Evolutionary conservation across 2,329 filamentous ascomycete genomes (phyloP), one percentile per base, ranked within the genome.

Genomic region (Paecilomyces variotii): DNA sequence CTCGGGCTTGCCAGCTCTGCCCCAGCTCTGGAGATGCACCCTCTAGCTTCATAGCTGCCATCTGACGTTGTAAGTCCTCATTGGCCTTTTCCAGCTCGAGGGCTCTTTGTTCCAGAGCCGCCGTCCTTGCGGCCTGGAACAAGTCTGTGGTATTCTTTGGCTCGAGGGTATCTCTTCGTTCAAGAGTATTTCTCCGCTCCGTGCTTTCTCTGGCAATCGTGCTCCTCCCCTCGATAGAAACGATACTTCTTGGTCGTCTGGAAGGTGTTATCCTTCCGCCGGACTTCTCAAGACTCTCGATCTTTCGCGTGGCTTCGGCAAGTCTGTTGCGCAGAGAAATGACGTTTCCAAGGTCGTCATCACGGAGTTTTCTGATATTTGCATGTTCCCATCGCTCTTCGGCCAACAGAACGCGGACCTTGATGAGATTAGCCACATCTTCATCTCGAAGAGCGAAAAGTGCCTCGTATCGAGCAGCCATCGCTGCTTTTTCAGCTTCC

Each of bases 341-440:
- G 2, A 77, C 70, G 57, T 78, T 78, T 50, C 63, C 55, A 11
- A 78, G 64, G 57, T 78, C 76, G 27, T 77, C 75, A 49, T 78
- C 72, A 11, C 76, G 73, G 5, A 78, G 68, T 55, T 71, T 68
- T 27, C 68, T 72, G 59, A 75, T 74, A 11, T 67, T 70, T 54
- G 74, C 72, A 24, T 76, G 70, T 19, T 74, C 70, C 19, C 74
- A 70, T 24, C 72, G 72, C 28, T 72, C 70, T 56, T 73, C 70
- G 27, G 75, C 75, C 14, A 78, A 68, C 14, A 76, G 59, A 24
- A 68, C 69, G 3, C 74, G 72, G 50, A 77, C 70, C 64, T 73
- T 76, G 63, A 77, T 74, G 61, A 77, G 72, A 60, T 77, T 78
- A 55, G 72, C 69, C 1, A 77, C 71, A 53, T 78, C 76, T 60